Evolutionary conservation across 305 asterid genomes (phyloP).

Genomic region (Solanum hybrid): DNA sequence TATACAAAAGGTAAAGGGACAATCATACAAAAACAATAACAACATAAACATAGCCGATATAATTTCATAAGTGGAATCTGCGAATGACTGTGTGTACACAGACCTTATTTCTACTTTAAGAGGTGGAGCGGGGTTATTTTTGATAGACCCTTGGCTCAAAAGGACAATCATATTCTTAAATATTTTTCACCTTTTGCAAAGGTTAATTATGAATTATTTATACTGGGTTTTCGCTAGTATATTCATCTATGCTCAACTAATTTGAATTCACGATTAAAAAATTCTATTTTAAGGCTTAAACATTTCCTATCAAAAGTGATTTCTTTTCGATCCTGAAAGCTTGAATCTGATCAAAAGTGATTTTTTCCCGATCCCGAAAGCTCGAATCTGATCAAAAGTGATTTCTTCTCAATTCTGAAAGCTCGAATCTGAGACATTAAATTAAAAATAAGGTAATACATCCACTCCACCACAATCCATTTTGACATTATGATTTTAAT

Average conservation of each 20-base stretch:
- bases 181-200: background rate
- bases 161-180: background rate
- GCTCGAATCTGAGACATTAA: fast-evolving
- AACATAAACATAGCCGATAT: background rate
- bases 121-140: background rate
- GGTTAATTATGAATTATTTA: background rate
- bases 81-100: too few relatives aligned
- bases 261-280: background rate
- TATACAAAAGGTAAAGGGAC: background rate
- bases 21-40: background rate
- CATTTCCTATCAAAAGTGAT: background rate
- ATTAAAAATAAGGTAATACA: background rate
- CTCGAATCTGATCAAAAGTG: background rate
- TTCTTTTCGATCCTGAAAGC: fast-evolving
- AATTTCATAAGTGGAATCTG: background rate
- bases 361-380: background rate
- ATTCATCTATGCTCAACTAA: background rate
- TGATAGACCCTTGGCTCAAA: background rate
- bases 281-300: background rate
- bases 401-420: fast-evolving
- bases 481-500: background rate
- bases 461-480: background rate
- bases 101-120: background rate
- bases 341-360: background rate
- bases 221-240: background rate